These are phyloP conservation scores for Atractiella rhizophila DNA, from an alignment of 768 basidiomycete genomes.

Conservation along the genomic window DNA sequence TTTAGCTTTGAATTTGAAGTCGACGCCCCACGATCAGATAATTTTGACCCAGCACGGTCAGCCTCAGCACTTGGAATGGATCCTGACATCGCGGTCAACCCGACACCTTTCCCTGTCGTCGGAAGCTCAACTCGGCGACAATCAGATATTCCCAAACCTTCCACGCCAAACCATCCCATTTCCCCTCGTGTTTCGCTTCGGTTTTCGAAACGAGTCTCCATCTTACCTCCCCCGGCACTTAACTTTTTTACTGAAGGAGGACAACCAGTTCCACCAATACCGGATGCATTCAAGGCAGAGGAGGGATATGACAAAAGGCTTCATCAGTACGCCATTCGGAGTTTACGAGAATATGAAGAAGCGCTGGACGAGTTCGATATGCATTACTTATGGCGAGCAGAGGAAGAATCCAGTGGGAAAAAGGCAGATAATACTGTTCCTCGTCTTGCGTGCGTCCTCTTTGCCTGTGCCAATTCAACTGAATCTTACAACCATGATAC, in stretches of 20 bases:
- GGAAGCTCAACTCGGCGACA: neutral
- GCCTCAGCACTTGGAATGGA: neutral
- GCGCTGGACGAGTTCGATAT: constrained; percentile 11
- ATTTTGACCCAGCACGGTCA: constrained; percentile 2
- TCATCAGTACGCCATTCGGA: constrained; percentile 17
- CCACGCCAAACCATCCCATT: neutral
- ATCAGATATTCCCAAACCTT: neutral
- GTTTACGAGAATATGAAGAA: constrained; percentile 18
- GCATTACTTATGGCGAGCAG: neutral
- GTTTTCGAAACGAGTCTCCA: constrained; percentile 18
- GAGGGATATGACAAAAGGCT: constrained; percentile 15
- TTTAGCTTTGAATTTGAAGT: constrained; percentile 7
- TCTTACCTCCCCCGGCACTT: constrained; percentile 19
- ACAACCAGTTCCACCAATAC: constrained; percentile 15
- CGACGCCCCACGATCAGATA: constrained; percentile 5
- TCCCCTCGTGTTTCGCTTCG: constrained; percentile 17
- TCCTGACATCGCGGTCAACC: neutral
- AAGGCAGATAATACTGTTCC: no score
- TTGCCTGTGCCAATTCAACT: no score
- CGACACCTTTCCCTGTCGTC: constrained; percentile 4
- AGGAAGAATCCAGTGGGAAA: no score
- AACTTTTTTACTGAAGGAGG: constrained; percentile 15
- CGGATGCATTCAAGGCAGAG: constrained; percentile 9
- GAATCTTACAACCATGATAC: no score
- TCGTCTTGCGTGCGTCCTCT: no score